Conservation (phyloP, 2,329 filamentous ascomycete species). For the Trichoderma koningii region DNA sequence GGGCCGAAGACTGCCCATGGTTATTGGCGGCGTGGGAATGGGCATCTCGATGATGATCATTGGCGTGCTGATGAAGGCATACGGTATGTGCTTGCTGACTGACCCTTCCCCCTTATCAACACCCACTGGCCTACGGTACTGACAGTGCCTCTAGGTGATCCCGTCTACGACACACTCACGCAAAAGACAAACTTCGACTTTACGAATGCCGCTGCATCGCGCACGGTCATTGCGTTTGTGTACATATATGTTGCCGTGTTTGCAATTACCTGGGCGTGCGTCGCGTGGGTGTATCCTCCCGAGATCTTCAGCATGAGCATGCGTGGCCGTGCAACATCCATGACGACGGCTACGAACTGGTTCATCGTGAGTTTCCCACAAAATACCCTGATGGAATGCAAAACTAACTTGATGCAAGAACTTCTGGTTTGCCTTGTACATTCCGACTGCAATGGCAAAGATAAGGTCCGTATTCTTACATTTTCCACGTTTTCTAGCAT, state of each 20-base stretch:
- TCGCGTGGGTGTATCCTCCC: conserved; percentile 63
- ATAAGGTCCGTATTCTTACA: conserved; percentile 15
- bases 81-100: neutral
- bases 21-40: conserved; percentile 26
- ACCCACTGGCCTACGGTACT: neutral
- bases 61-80: conserved; percentile 26
- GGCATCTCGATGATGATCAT: conserved; percentile 28
- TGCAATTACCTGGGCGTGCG: conserved; percentile 60
- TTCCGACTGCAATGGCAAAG: conserved; percentile 27
- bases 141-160: neutral
- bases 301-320: conserved; percentile 49
- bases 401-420: conserved; percentile 4
- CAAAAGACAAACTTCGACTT: conserved; percentile 29
- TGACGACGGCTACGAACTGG: conserved; percentile 29
- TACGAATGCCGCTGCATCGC: conserved; percentile 54
- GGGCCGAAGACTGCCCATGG: conserved; percentile 27
- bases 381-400: neutral
- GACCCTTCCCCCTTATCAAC: no score
- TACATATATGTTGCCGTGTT: conserved; percentile 64
- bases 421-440: conserved; percentile 28
- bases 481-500: neutral
- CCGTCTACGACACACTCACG: conserved; percentile 24
- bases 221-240: conserved; percentile 63
- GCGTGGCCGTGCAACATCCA: conserved; percentile 27
- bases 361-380: conserved; percentile 19